Conservation (phyloP, 371 early-diverging fungal genomes). For the Mucor ambiguus region DNA sequence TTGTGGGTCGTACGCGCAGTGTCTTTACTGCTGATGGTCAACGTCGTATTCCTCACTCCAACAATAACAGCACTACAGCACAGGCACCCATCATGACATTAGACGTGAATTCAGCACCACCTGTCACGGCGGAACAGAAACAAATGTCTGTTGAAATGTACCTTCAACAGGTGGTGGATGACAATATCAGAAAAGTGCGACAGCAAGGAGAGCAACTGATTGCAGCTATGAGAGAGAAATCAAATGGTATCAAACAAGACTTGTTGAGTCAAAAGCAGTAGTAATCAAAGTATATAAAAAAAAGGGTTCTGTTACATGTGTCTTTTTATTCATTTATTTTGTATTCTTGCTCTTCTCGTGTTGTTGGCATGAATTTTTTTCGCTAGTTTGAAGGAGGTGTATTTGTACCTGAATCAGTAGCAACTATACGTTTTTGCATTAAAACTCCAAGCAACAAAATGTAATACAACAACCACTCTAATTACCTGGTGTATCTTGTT, state of each 20-base stretch:
- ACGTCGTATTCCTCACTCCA: neutral
- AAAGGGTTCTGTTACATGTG: too few species aligned
- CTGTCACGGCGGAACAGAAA: constrained; percentile 9
- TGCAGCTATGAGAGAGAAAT: neutral
- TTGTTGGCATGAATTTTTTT: neutral
- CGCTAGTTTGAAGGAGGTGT: constrained; percentile 13
- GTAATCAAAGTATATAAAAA: too few species aligned
- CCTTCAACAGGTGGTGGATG: neutral
- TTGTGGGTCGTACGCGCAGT: neutral
- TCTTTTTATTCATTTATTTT: too few species aligned
- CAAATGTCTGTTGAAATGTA: constrained; percentile 12
- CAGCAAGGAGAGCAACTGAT: neutral
- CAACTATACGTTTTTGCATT: neutral
- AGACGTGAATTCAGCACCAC: neutral
- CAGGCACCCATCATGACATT: neutral
- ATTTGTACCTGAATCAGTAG: constrained; percentile 1
- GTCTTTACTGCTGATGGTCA: neutral
- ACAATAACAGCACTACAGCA: too few species aligned
- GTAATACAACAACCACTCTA: neutral
- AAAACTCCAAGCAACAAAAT: neutral
- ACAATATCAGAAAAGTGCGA: neutral
- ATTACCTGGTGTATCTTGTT: constrained; percentile 13
- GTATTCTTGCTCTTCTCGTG: too few species aligned
- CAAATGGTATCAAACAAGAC: constrained; percentile 1
- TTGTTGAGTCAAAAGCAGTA: neutral